phyloP scores from a whole-genome alignment of 495 filamentous ascomycete genomes.

The Penicillium verhagenii region DNA sequence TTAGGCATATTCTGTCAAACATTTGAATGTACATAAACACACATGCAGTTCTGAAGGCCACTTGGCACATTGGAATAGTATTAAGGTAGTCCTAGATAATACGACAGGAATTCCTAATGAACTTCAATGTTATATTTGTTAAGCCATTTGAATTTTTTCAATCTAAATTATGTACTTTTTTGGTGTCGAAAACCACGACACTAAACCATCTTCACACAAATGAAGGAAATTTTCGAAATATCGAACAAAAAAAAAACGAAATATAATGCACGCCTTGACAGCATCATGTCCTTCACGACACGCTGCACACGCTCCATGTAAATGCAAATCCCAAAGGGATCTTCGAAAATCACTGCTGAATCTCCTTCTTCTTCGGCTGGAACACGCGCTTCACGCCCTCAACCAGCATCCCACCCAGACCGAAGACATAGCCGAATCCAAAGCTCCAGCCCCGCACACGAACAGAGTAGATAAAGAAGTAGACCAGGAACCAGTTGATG shows the following conservation, averaged over 20 bases:
- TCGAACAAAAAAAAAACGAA: neutral
- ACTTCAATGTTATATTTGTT: no score
- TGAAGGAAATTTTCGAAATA: no score
- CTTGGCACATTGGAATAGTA: no score
- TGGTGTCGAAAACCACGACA: no score
- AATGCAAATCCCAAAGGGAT: constrained; percentile 14
- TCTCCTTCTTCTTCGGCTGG: constrained; percentile 25
- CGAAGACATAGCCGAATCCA: constrained; percentile 61
- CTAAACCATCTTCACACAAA: no score
- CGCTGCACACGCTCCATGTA: constrained; percentile 22
- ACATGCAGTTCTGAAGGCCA: no score
- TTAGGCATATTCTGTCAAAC: no score
- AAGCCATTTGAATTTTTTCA: no score
- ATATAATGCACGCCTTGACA: neutral
- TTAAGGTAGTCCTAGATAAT: no score
- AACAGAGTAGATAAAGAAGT: constrained; percentile 82
- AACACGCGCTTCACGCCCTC: constrained; percentile 43
- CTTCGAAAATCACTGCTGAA: constrained; percentile 3
- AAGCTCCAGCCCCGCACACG: constrained; percentile 72
- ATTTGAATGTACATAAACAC: no score
- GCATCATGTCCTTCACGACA: neutral
- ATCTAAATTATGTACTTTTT: no score
- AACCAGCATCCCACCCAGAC: constrained; percentile 46
- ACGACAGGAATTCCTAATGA: no score
- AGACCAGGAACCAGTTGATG: constrained; percentile 75